Conservation (phyloP, 2,329 filamentous ascomycete species). For the Dactylellina sp. region DNA sequence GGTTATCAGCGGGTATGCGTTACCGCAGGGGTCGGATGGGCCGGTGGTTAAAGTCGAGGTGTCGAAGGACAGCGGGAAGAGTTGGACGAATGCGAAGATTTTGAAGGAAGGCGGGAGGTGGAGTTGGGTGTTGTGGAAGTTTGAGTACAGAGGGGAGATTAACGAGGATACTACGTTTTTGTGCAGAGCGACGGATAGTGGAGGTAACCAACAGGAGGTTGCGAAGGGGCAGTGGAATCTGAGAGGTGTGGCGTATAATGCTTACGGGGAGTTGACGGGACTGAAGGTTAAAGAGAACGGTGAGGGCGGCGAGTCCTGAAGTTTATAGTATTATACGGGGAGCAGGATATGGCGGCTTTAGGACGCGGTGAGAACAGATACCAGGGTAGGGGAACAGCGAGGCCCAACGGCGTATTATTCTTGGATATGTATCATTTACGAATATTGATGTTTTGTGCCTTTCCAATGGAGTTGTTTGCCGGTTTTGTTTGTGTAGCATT, state of each 20-base stretch:
- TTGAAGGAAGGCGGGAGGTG: slow-evolving; percentile 64
- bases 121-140: slow-evolving; percentile 71
- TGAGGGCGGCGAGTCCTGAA: slow-evolving; percentile 3
- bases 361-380: background rate
- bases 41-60: slow-evolving; percentile 83
- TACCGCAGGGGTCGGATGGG: slow-evolving; percentile 80
- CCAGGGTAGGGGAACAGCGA: background rate
- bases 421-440: too few species aligned
- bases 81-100: slow-evolving; percentile 75
- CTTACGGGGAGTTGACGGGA: slow-evolving; percentile 69
- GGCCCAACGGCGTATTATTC: too few species aligned
- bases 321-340: background rate
- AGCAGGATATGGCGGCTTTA: background rate
- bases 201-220: slow-evolving; percentile 68
- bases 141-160: slow-evolving; percentile 64
- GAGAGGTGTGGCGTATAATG: slow-evolving; percentile 72
- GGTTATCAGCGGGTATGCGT: slow-evolving; percentile 74
- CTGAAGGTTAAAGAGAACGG: slow-evolving; percentile 64
- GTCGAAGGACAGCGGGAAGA: slow-evolving; percentile 82
- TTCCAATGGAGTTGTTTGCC: too few species aligned
- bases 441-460: too few species aligned
- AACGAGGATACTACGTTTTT: slow-evolving; percentile 66
- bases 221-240: slow-evolving; percentile 69
- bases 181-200: slow-evolving; percentile 69
- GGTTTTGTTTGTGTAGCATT: too few species aligned